These are phyloP conservation scores for Solanum hybrid DNA, from an alignment of 305 asterid genomes.

Conservation along the genomic window DNA sequence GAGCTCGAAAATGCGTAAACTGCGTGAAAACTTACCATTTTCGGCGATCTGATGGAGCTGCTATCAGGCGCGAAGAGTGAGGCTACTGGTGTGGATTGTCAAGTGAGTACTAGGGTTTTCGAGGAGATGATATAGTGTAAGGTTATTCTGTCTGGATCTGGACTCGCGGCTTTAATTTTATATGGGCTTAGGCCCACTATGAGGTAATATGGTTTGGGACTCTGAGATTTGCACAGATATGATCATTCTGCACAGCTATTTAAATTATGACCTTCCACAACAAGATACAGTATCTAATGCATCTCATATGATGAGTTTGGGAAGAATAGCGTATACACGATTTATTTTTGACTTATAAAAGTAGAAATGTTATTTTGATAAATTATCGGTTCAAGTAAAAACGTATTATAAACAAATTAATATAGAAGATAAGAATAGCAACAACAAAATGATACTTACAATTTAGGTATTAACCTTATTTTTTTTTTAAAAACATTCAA, in stretches of 20 bases:
- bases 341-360: too few species aligned
- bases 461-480: background rate
- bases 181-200: conserved; percentile 3
- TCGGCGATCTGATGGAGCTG: conserved; percentile 10
- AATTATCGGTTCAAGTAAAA: background rate
- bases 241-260: background rate
- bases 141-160: conserved; percentile 16
- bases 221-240: background rate
- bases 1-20: background rate
- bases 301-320: too few species aligned
- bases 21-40: conserved; percentile 32
- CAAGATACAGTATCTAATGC: background rate
- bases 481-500: too few species aligned
- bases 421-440: background rate
- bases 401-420: too few species aligned
- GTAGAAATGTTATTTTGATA: too few species aligned
- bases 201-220: background rate
- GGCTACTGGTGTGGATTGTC: background rate
- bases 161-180: background rate
- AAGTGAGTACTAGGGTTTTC: conserved; percentile 22
- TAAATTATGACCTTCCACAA: background rate
- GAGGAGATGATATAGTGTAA: conserved; percentile 5
- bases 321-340: background rate
- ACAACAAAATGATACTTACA: background rate
- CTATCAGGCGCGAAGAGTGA: conserved; percentile 17